Conservation (phyloP, 805 yeast species). For the Schizosaccharomyces lindneri region DNA sequence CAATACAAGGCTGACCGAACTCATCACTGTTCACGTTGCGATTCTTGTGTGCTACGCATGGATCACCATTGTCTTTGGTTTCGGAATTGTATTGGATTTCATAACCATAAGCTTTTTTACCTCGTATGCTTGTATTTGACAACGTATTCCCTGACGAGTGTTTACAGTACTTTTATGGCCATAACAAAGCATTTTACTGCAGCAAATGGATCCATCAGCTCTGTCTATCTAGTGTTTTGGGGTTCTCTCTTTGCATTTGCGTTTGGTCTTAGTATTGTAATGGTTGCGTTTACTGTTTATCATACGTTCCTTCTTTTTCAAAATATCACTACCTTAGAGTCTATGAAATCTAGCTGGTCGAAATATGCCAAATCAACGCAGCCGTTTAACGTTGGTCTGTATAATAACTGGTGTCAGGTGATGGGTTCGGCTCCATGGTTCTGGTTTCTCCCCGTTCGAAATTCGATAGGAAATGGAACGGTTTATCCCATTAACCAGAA, state of each 20-base stretch:
- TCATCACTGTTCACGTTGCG: slow-evolving; percentile 2
- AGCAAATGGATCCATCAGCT: not conserved
- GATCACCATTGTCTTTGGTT: slow-evolving; percentile 76
- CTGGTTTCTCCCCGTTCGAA: not conserved
- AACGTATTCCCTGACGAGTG: not conserved
- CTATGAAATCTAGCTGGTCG: not conserved
- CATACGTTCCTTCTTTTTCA: not conserved
- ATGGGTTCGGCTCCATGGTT: not conserved
- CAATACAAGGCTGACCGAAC: not conserved
- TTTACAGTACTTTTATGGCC: not conserved
- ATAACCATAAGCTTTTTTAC: slow-evolving; percentile 56
- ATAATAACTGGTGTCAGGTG: not conserved
- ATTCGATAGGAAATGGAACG: not conserved
- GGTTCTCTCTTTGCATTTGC: not conserved
- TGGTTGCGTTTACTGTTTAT: not conserved
- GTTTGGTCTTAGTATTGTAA: not conserved
- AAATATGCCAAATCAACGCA: not conserved
- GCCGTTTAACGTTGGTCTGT: not conserved
- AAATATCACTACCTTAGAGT: not conserved
- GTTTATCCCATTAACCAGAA: not conserved
- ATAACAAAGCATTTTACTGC: not conserved
- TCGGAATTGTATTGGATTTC: slow-evolving; percentile 63
- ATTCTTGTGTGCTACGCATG: slow-evolving; percentile 1
- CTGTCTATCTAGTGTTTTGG: not conserved
- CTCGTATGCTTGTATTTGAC: slow-evolving; percentile 45